Evolutionary conservation across 2,329 filamentous ascomycete genomes (phyloP).

Genomic region (Colletotrichum truncatum): DNA sequence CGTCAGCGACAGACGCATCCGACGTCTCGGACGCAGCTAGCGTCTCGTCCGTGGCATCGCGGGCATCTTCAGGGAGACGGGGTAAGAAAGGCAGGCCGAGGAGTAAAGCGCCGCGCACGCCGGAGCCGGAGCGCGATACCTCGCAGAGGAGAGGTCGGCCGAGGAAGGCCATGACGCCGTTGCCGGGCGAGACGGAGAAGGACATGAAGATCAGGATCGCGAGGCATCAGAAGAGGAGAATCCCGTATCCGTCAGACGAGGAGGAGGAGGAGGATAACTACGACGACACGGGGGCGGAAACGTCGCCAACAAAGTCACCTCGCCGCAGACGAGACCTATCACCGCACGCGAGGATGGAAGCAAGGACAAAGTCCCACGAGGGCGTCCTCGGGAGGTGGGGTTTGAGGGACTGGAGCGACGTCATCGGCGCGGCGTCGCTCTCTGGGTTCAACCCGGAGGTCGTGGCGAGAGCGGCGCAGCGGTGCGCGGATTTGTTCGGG

Average conservation of each 20-base stretch:
- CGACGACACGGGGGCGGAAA: constrained; percentile 6
- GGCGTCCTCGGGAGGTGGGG: constrained; percentile 44
- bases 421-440: constrained; percentile 81
- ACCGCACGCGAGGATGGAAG: constrained; percentile 21
- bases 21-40: constrained; percentile 34
- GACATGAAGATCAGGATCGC: constrained; percentile 60
- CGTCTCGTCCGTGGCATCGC: constrained; percentile 5
- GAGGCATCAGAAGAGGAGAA: constrained; percentile 39
- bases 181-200: constrained; percentile 54
- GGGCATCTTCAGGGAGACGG: background rate
- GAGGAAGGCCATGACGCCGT: constrained; percentile 47
- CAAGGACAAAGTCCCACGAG: constrained; percentile 35
- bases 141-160: constrained; percentile 47
- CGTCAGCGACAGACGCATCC: constrained; percentile 43
- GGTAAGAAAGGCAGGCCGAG: background rate
- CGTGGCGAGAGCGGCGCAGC: constrained; percentile 73
- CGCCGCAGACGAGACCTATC: constrained; percentile 18
- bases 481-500: constrained; percentile 80
- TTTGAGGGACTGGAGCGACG: constrained; percentile 84
- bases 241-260: constrained; percentile 32
- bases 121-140: background rate
- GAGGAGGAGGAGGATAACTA: background rate
- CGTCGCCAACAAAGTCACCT: constrained; percentile 26
- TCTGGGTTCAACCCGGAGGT: constrained; percentile 73
- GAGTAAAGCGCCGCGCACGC: constrained; percentile 24